Evolutionary conservation across 2,329 filamentous ascomycete species (phyloP).

Genomic region (Meredithiella fracta): DNA sequence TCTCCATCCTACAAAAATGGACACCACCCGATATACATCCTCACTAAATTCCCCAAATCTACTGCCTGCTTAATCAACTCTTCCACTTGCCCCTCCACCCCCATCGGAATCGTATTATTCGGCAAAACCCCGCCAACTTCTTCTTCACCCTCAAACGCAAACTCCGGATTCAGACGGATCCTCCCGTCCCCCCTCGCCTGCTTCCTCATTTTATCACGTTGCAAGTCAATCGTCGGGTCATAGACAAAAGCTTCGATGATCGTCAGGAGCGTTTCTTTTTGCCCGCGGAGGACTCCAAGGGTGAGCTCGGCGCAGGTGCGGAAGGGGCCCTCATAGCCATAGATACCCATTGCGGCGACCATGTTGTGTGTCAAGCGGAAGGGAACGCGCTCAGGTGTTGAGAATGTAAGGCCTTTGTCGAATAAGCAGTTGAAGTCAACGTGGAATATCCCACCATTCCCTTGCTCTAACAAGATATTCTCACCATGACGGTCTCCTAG

Average conservation of each 20-base stretch:
- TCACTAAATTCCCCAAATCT: conserved; percentile 59
- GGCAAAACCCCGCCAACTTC: conserved; percentile 73
- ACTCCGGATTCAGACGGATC: conserved; percentile 37
- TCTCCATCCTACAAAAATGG: conserved; percentile 33
- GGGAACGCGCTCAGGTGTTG: conserved; percentile 84
- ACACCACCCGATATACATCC: conserved; percentile 96
- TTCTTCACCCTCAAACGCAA: conserved; percentile 75
- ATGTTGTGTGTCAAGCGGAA: conserved; percentile 98
- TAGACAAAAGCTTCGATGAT: conserved; percentile 95
- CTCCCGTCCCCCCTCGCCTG: conserved; percentile 15
- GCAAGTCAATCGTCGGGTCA: conserved; percentile 86
- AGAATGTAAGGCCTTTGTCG: conserved; percentile 90
- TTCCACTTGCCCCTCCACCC: conserved; percentile 94
- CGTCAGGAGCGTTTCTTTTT: conserved; percentile 93
- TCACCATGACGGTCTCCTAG: conserved; percentile 92
- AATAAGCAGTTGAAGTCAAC: conserved; percentile 99
- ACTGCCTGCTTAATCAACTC: conserved; percentile 80
- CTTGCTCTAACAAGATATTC: conserved; percentile 89
- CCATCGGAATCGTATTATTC: conserved; percentile 79
- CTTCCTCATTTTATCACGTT: conserved; percentile 50
- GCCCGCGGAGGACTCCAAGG: conserved; percentile 65
- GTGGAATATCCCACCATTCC: conserved; percentile 84
- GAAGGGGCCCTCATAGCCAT: conserved; percentile 87
- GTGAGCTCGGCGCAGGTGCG: conserved; percentile 81
- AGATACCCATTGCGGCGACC: conserved; percentile 91